Percentiles rank a stretch among this genome's conserved stretches.
Conservation (phyloP, 1,284 basidiomycete genomes). For the Apiotrichum laibachii region DNA sequence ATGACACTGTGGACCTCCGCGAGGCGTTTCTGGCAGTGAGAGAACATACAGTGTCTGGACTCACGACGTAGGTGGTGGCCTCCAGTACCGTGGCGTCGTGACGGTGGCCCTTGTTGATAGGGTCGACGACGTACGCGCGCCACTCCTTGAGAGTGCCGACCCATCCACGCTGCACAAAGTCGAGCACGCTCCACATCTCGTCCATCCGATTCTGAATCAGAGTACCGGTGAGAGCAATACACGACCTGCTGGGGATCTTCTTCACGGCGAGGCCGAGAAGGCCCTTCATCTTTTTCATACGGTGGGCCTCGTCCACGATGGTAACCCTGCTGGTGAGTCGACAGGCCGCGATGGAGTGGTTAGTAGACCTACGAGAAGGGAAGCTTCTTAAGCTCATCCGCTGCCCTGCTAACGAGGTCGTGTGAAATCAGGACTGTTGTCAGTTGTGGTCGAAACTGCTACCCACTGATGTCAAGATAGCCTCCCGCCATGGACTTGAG, state of each 20-base stretch:
- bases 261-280: slow-evolving; percentile 50
- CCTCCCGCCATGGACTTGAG: slow-evolving; percentile 28
- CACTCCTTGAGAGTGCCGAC: slow-evolving; percentile 49
- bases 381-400: slow-evolving; percentile 35
- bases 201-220: slow-evolving; percentile 54
- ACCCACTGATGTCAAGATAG: slow-evolving; percentile 45
- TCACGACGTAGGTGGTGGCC: slow-evolving; percentile 44
- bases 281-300: slow-evolving; percentile 40
- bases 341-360: too few species aligned
- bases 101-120: slow-evolving; percentile 50
- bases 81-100: slow-evolving; percentile 46
- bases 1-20: slow-evolving; percentile 42
- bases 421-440: slow-evolving; percentile 40
- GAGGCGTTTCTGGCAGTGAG: slow-evolving; percentile 11
- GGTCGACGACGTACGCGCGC: slow-evolving; percentile 43
- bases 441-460: neutral
- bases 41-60: neutral
- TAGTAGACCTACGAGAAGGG: slow-evolving; percentile 38
- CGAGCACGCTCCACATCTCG: slow-evolving; percentile 55
- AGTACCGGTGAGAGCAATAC: slow-evolving; percentile 45
- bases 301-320: slow-evolving; percentile 49
- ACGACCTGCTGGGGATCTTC: slow-evolving; percentile 37
- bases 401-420: slow-evolving; percentile 27
- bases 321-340: slow-evolving; percentile 27
- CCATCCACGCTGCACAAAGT: slow-evolving; percentile 49